Conservation (phyloP, 306 rosid species). For the Chamaecrista fasciculata region DNA sequence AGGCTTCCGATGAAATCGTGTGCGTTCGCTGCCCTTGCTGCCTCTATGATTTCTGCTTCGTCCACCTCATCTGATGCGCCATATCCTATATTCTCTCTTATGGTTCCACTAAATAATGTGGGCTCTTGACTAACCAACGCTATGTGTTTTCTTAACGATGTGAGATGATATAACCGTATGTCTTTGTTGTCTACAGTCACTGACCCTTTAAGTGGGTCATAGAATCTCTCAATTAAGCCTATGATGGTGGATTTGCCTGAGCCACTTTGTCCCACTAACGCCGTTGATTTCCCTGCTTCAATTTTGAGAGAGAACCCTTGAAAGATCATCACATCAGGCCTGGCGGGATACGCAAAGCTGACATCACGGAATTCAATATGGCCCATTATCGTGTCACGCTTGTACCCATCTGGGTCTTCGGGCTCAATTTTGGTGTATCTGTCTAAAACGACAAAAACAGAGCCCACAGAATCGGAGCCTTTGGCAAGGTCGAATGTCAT, state of each 20-base stretch:
- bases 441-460: slow-evolving; percentile 36
- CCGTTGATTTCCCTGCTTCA: slow-evolving; percentile 47
- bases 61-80: slow-evolving; percentile 18
- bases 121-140: slow-evolving; percentile 71
- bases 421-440: slow-evolving; percentile 33
- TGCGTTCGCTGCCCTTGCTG: slow-evolving; percentile 50
- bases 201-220: slow-evolving; percentile 44
- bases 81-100: slow-evolving; percentile 51
- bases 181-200: slow-evolving; percentile 38
- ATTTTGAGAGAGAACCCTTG: slow-evolving; percentile 31
- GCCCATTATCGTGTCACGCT: slow-evolving; percentile 27
- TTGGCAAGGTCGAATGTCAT: slow-evolving; percentile 55
- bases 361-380: slow-evolving; percentile 34
- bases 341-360: slow-evolving; percentile 45
- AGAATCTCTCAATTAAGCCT: slow-evolving; percentile 51
- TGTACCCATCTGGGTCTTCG: slow-evolving; percentile 13
- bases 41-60: slow-evolving; percentile 47
- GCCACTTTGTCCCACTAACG: slow-evolving; percentile 56
- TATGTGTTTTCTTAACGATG: slow-evolving; percentile 44
- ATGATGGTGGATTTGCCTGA: slow-evolving; percentile 52
- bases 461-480: slow-evolving; percentile 34
- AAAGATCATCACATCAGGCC: slow-evolving; percentile 44
- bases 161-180: slow-evolving; percentile 37
- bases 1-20: slow-evolving; percentile 44
- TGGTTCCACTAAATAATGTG: slow-evolving; percentile 45